A percentile compares a stretch with the other conserved stretches of the same genome.
Evolutionary conservation across 768 basidiomycete species (phyloP).

Genomic region (Leccinum fibrillosum): DNA sequence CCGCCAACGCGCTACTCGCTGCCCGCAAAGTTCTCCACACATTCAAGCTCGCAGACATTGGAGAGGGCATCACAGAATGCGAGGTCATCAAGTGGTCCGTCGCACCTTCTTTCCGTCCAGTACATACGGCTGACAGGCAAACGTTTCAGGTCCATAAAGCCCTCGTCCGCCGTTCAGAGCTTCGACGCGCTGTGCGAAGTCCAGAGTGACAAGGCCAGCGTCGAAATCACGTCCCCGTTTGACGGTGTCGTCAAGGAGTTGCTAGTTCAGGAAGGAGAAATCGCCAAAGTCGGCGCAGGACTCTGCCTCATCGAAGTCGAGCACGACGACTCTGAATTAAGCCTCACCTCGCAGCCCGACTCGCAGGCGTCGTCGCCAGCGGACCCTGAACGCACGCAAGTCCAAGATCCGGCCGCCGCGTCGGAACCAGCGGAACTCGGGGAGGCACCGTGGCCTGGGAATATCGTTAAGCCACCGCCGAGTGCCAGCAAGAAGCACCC

Average conservation of each 20-base stretch:
- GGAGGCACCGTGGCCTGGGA: neutral
- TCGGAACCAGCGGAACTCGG: neutral
- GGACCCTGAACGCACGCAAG: neutral
- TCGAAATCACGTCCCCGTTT: constrained; percentile 86
- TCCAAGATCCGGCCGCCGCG: constrained; percentile 18
- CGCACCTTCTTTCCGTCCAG: neutral
- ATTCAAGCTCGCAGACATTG: constrained; percentile 83
- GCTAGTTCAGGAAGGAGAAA: constrained; percentile 74
- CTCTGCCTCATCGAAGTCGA: constrained; percentile 83
- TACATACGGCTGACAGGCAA: neutral
- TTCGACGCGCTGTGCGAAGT: constrained; percentile 83
- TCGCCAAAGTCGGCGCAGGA: constrained; percentile 78
- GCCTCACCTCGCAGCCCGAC: too few relatives aligned
- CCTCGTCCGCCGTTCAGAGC: constrained; percentile 45
- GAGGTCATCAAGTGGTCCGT: constrained; percentile 80
- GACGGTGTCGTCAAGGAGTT: constrained; percentile 73
- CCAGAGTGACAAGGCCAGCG: constrained; percentile 87
- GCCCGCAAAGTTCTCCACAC: constrained; percentile 43
- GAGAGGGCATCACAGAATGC: constrained; percentile 89
- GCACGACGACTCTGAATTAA: constrained; percentile 38
- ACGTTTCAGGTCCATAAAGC: constrained; percentile 57
- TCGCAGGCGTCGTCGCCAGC: neutral
- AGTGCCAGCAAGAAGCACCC: constrained; percentile 44
- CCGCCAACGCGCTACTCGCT: constrained; percentile 28
- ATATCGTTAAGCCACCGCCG: neutral